Conservation (phyloP, 2,329 filamentous ascomycete species). For the Epicoccum nigrum region DNA sequence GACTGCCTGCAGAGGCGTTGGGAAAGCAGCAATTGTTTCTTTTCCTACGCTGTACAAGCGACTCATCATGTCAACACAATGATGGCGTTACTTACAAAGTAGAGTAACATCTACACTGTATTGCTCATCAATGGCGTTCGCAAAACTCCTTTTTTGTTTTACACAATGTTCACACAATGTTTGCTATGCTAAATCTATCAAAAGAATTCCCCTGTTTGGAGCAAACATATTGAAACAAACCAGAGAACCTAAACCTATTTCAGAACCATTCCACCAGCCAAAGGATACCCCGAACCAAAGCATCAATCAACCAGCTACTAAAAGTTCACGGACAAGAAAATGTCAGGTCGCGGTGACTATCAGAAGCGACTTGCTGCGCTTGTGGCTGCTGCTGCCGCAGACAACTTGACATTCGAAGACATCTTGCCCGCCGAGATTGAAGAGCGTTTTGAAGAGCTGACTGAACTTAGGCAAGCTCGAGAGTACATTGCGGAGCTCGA, state of each 20-base stretch:
- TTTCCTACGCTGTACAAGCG: no score
- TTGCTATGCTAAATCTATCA: neutral
- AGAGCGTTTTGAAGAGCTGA: conserved; percentile 15
- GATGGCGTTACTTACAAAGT: no score
- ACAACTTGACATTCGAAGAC: conserved; percentile 24
- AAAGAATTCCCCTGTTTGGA: neutral
- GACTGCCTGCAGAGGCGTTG: no score
- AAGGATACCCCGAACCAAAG: no score
- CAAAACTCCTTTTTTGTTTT: neutral
- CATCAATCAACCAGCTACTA: no score
- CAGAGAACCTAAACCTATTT: no score
- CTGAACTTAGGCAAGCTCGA: conserved; percentile 22
- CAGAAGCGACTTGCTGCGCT: conserved; percentile 22
- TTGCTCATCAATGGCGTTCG: neutral
- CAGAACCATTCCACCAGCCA: no score
- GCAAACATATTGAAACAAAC: no score
- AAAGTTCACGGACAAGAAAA: no score
- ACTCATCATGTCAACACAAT: no score
- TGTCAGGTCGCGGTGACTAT: conserved; percentile 21
- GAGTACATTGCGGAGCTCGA: conserved; percentile 26
- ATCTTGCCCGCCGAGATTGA: conserved; percentile 21
- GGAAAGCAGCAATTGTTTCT: no score
- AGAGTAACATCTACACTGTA: neutral
- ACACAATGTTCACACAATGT: neutral
- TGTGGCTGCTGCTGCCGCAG: conserved; percentile 16